Conservation (phyloP, 257 asterid genomes). For the Solanum pinnatisectum region DNA sequence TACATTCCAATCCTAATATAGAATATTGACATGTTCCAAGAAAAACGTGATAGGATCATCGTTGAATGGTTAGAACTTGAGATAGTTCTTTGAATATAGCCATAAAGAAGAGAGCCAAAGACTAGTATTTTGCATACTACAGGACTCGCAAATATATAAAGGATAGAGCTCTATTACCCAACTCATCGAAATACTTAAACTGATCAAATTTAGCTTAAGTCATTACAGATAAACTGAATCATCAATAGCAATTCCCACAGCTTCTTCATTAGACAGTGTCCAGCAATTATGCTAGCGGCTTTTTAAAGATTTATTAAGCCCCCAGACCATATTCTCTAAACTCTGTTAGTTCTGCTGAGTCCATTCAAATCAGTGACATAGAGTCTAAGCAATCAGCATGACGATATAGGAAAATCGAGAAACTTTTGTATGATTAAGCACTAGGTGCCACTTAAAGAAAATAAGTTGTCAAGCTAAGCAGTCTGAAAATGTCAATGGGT, state of each 20-base stretch:
- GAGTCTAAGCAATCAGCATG: neutral
- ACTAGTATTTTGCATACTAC: neutral
- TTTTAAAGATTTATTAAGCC: neutral
- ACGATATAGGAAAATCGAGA: neutral
- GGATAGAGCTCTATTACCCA: neutral
- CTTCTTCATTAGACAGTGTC: neutral
- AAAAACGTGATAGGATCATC: neutral
- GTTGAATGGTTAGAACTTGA: neutral
- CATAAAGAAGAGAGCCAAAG: neutral
- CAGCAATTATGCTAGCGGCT: neutral
- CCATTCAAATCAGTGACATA: neutral
- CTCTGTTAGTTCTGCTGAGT: neutral
- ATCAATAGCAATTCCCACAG: neutral
- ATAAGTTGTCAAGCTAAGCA: neutral
- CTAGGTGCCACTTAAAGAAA: neutral
- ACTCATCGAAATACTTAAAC: neutral
- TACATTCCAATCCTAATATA: constrained; percentile 82
- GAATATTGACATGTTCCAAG: neutral
- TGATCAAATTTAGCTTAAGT: neutral
- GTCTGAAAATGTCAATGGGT: neutral
- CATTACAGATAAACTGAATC: neutral
- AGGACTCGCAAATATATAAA: neutral
- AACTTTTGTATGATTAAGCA: neutral
- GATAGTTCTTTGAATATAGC: neutral
- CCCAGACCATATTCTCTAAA: neutral